Conservation (phyloP, 805 yeast genomes). For the Peterozyma xylosa region DNA sequence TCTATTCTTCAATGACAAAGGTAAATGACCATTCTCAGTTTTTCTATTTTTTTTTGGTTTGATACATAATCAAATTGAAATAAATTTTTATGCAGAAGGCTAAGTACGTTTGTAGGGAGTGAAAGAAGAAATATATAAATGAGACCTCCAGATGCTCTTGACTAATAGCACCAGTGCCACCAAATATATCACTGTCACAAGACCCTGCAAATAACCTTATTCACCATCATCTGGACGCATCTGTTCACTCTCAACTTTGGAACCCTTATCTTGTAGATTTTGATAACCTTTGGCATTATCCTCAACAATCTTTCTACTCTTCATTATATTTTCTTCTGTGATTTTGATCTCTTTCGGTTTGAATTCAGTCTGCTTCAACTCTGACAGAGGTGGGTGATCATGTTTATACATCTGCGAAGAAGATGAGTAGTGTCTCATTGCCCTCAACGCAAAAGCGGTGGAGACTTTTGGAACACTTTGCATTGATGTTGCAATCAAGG, state of each 20-base stretch:
- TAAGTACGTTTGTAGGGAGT: too few relatives aligned
- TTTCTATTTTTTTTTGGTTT: too few relatives aligned
- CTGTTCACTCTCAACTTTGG: conserved; percentile 33
- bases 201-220: conserved; percentile 10
- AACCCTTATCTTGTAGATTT: conserved; percentile 34
- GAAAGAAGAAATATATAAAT: too few relatives aligned
- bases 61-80: too few relatives aligned
- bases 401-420: neutral
- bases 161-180: too few relatives aligned
- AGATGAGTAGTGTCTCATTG: neutral
- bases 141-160: too few relatives aligned
- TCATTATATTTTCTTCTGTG: neutral
- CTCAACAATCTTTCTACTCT: neutral
- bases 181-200: too few relatives aligned
- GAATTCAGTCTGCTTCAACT: neutral
- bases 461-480: too few relatives aligned
- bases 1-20: too few relatives aligned
- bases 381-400: neutral
- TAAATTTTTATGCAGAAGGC: too few relatives aligned
- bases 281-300: conserved; percentile 23
- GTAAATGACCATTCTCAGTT: too few relatives aligned
- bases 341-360: neutral
- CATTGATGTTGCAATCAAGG: too few relatives aligned
- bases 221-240: conserved; percentile 38
- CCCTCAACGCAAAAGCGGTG: neutral